Evolutionary conservation across 768 basidiomycete species (phyloP).

Genomic region (Termitomyces sp.): DNA sequence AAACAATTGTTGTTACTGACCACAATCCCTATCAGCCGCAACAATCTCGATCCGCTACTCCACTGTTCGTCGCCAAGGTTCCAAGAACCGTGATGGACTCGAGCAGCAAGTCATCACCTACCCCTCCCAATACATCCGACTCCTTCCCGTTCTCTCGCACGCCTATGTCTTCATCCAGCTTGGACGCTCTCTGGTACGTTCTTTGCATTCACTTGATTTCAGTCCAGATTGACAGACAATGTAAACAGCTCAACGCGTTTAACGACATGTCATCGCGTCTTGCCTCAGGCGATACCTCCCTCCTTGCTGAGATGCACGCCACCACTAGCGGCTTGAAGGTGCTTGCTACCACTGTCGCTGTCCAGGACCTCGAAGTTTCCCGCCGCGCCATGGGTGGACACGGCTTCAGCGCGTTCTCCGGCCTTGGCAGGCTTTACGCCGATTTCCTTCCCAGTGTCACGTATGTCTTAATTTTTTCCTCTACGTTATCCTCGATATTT

Average conservation of each 20-base stretch:
- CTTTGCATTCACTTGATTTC: neutral
- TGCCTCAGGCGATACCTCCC: constrained; percentile 48
- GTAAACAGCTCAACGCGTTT: constrained; percentile 42
- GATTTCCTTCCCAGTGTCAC: constrained; percentile 62
- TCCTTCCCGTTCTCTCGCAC: constrained; percentile 63
- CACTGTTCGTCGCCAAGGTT: constrained; percentile 67
- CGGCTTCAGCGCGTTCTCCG: constrained; percentile 65
- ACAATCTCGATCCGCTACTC: constrained; percentile 68
- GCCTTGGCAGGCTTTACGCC: constrained; percentile 59
- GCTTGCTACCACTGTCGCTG: constrained; percentile 43
- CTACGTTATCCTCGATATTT: neutral
- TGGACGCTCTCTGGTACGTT: constrained; percentile 50
- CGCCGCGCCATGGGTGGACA: constrained; percentile 74
- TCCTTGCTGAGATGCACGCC: constrained; percentile 69
- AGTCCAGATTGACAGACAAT: neutral
- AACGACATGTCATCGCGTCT: constrained; percentile 41
- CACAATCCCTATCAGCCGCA: constrained; percentile 30
- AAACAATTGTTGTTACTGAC: neutral
- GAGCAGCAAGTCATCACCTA: constrained; percentile 67
- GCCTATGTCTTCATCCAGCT: constrained; percentile 66
- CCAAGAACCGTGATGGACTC: constrained; percentile 39
- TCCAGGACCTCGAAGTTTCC: constrained; percentile 57
- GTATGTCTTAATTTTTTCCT: constrained; percentile 25
- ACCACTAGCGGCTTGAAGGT: constrained; percentile 66
- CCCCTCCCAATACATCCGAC: constrained; percentile 67